Evolutionary conservation across 2,329 filamentous ascomycete species (phyloP).

Genomic region (Epichloe hybrida): DNA sequence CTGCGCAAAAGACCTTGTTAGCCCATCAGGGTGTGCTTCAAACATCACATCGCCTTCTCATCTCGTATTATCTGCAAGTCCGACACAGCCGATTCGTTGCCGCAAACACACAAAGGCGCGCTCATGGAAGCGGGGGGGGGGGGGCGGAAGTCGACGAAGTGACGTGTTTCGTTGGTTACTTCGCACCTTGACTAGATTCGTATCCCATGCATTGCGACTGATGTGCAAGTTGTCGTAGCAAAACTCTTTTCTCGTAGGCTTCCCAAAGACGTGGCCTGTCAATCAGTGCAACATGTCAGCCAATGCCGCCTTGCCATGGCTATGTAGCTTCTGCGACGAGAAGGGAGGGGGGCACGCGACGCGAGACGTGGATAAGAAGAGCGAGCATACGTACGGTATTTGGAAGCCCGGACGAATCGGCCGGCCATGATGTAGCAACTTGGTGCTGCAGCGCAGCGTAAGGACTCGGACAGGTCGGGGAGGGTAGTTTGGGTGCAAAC

Average conservation of each 20-base stretch:
- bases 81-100: not conserved
- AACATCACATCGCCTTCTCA: not conserved
- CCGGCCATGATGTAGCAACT: conserved; percentile 36
- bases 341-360: not conserved
- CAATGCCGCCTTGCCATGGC: not conserved
- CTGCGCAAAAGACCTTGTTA: conserved; percentile 29
- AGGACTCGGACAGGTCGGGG: not conserved
- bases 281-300: not conserved
- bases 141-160: not conserved
- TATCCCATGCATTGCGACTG: conserved; percentile 98
- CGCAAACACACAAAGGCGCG: too few relatives aligned
- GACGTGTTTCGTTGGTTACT: not conserved
- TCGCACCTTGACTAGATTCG: conserved; percentile 87
- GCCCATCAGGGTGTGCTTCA: not conserved
- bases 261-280: conserved; percentile 93
- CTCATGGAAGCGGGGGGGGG: too few relatives aligned
- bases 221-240: conserved; percentile 98
- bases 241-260: conserved; percentile 88
- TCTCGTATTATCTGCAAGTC: not conserved
- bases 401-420: conserved; percentile 55
- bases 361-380: not conserved
- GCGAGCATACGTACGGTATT: conserved; percentile 41
- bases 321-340: not conserved
- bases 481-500: not conserved
- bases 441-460: conserved; percentile 6